phyloP scores from a whole-genome alignment of 495 filamentous ascomycete genomes.

The Hyaloscypha variabilis region DNA sequence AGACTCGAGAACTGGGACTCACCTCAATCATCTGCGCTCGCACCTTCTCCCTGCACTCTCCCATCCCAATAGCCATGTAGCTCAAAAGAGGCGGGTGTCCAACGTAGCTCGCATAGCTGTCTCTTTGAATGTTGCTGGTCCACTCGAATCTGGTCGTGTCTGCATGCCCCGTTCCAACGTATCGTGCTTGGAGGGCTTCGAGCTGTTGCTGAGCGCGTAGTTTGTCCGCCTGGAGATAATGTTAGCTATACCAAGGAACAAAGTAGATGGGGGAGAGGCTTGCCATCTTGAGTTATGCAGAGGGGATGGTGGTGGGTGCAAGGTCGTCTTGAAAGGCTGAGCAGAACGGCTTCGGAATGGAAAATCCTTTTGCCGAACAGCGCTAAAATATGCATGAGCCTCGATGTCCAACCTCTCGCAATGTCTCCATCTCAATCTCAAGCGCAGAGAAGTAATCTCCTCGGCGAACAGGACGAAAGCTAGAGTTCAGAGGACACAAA shows the following conservation, averaged over 20 bases:
- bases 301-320: neutral
- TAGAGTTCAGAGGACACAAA: neutral
- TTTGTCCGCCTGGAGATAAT: conserved; percentile 76
- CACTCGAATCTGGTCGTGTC: conserved; percentile 98
- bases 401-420: too few species aligned
- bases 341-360: conserved; percentile 9
- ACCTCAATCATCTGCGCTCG: conserved; percentile 77
- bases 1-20: conserved; percentile 8
- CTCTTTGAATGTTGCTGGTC: conserved; percentile 87
- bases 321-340: neutral
- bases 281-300: conserved; percentile 15
- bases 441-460: neutral
- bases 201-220: conserved; percentile 96
- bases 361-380: conserved; percentile 7
- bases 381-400: neutral
- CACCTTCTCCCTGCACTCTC: conserved; percentile 79
- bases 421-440: neutral
- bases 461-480: neutral
- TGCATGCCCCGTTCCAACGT: conserved; percentile 95
- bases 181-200: conserved; percentile 90
- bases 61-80: conserved; percentile 90
- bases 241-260: neutral
- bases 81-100: conserved; percentile 86
- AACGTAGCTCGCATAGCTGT: conserved; percentile 80
- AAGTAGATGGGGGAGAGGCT: neutral